phyloP scores from a whole-genome alignment of 371 early-diverging fungal species.

The Rhizopus sp. region DNA sequence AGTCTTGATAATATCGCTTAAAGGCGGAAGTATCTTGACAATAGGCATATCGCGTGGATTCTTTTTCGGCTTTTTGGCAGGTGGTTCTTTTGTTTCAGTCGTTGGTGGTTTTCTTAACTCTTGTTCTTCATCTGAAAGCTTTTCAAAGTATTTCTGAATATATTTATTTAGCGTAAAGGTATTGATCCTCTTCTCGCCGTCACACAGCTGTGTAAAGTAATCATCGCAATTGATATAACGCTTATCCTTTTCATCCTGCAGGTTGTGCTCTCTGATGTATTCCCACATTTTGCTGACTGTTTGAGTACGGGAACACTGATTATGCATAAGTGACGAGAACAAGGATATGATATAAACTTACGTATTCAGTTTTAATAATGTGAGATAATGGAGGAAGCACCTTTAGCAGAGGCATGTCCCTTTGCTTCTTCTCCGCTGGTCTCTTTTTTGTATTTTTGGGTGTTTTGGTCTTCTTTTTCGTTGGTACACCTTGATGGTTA shows the following conservation, averaged over 20 bases:
- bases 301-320: constrained; percentile 40
- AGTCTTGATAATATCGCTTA: constrained; percentile 25
- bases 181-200: constrained; percentile 12
- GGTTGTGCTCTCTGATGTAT: constrained; percentile 43
- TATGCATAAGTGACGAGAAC: no score
- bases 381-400: constrained; percentile 25
- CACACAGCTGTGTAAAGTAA: constrained; percentile 29
- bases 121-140: constrained; percentile 23
- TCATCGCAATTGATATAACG: constrained; percentile 42
- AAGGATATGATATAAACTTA: constrained; percentile 3
- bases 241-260: constrained; percentile 46
- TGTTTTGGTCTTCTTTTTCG: constrained; percentile 5
- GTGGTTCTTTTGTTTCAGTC: constrained; percentile 9
- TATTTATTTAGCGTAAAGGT: constrained; percentile 21
- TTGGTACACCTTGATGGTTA: background rate
- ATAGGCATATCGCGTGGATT: constrained; percentile 16
- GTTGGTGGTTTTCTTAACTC: constrained; percentile 9
- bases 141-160: constrained; percentile 13
- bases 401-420: constrained; percentile 19
- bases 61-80: constrained; percentile 10
- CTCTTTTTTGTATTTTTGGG: constrained; percentile 9
- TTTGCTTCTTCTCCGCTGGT: constrained; percentile 11
- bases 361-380: constrained; percentile 22
- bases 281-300: constrained; percentile 53
- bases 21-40: constrained; percentile 27